Evolutionary conservation across 345 rosid species (phyloP), one percentile per base, ranked within the genome.

Genomic region (Ceriops tagal): DNA sequence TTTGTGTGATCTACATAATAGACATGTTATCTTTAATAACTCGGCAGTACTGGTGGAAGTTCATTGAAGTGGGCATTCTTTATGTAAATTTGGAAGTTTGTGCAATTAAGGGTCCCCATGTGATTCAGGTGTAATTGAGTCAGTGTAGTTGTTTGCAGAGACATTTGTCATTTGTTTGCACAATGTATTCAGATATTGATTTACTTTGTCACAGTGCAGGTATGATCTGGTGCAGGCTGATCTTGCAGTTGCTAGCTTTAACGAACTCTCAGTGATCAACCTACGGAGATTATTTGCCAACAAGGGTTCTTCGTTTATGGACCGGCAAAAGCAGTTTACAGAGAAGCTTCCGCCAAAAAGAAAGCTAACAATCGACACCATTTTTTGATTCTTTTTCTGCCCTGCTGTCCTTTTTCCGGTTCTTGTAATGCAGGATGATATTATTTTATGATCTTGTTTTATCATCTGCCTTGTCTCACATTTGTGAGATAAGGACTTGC

Each of bases 151-250:
- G 8, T n/a, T 46, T 27, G 61, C 21, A 24, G 27, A n/a, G n/a
- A 16, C 11, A 51, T 51, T 39, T 62, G 5, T 26, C 8, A 52
- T 24, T 11, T n/a, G 32, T 37, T 32, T 37, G 6, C 28, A 37
- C 22, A 15, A 26, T 51, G 21, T 35, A 51, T 13, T 6, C 34
- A 37, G 60, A 27, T 21, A 56, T 34, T 62, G 62, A 72, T 53
- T 19, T 26, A 22, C 34, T 19, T 24, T 24, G 35, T 61, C 70
- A 64, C 67, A 6, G 69, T 5, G 84, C 88, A 93, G 97, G 88
- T 93, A 93, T 70, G 85, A 93, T 70, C 80, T 93, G 79, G 97
- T 78, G 77, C 98, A 93, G 76, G 98, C 98, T 34, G 98, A 93
- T 78, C 92, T 93, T 62, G 86, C 97, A 2, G 88, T 91, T 10